Evolutionary conservation across 2,329 filamentous ascomycete species (phyloP).

Genomic region (Scedosporium boydii): DNA sequence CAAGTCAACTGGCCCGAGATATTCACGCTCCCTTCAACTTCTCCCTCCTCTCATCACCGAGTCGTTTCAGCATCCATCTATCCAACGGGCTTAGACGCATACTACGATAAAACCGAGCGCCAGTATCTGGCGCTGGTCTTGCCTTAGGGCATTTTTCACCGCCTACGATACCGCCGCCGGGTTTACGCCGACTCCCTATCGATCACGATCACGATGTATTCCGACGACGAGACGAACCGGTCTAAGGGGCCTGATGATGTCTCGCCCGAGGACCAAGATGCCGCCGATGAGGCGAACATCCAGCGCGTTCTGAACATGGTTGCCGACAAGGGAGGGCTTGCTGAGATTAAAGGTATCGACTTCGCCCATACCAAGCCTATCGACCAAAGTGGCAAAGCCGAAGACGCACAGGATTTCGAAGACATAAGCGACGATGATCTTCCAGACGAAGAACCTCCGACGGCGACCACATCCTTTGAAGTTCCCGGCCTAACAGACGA

Average conservation of each 20-base stretch:
- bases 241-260: neutral
- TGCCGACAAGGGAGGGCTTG: slow-evolving; percentile 24
- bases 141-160: slow-evolving; percentile 1
- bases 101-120: neutral
- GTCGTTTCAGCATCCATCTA: neutral
- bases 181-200: neutral
- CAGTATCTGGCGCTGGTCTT: neutral
- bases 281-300: slow-evolving; percentile 39
- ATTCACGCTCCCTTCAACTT: neutral
- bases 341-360: slow-evolving; percentile 25
- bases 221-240: neutral
- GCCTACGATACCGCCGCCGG: neutral
- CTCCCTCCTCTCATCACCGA: neutral
- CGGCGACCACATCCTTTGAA: slow-evolving; percentile 31
- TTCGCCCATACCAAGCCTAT: slow-evolving; percentile 35
- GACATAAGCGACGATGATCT: slow-evolving; percentile 90
- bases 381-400: slow-evolving; percentile 70
- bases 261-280: slow-evolving; percentile 25
- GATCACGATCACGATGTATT: neutral
- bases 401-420: slow-evolving; percentile 83
- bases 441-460: slow-evolving; percentile 62
- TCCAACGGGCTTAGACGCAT: neutral
- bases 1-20: neutral
- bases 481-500: slow-evolving; percentile 50
- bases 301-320: slow-evolving; percentile 31